Conservation (phyloP, 345 rosid genomes). For the Trapa bicornis region DNA sequence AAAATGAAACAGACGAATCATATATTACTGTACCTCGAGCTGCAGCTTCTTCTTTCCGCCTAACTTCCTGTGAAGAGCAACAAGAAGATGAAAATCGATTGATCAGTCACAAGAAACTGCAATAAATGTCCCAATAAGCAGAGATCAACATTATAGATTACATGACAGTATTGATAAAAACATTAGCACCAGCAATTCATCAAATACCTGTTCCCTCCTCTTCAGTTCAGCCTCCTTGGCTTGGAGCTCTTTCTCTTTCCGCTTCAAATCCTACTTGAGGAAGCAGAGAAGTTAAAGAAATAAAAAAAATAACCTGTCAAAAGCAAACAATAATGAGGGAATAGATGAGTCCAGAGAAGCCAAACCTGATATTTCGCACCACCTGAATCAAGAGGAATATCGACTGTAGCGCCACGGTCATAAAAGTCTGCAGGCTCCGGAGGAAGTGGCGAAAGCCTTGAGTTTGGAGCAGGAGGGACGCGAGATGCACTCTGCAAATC, state of each 20-base stretch:
- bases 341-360: not conserved
- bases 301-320: no score
- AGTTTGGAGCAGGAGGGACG: constrained; percentile 55
- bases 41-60: constrained; percentile 86
- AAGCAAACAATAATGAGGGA: not conserved
- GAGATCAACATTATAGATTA: not conserved
- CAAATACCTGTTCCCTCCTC: constrained; percentile 75
- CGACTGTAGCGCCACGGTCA: constrained; percentile 63
- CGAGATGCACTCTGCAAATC: constrained; percentile 34
- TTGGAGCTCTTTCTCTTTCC: constrained; percentile 89
- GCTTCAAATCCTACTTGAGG: constrained; percentile 52
- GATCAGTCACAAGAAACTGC: not conserved
- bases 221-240: constrained; percentile 91
- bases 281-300: not conserved
- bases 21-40: constrained; percentile 47
- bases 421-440: constrained; percentile 79
- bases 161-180: no score
- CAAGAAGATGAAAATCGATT: not conserved
- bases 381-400: constrained; percentile 76
- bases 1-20: not conserved
- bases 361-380: constrained; percentile 26
- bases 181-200: not conserved
- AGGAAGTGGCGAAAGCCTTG: constrained; percentile 96
- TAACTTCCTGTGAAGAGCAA: constrained; percentile 47
- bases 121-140: not conserved